phyloP scores from a whole-genome alignment of 2,329 filamentous ascomycete species.

The Talaromyces sp. region DNA sequence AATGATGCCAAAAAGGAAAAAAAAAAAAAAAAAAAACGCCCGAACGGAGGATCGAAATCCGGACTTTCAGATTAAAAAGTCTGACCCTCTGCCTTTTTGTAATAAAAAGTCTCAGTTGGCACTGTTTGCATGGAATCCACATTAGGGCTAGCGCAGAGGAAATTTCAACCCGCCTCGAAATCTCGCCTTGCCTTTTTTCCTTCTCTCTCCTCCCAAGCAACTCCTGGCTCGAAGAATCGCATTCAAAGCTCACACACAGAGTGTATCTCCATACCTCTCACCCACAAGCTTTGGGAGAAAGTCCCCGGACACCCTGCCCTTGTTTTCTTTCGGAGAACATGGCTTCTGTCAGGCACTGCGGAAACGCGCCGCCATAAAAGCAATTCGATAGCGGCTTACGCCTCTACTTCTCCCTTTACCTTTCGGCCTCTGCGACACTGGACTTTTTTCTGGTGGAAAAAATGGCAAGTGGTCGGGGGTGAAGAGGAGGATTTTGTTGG shows the following conservation, averaged over 20 bases:
- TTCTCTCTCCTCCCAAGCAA: slow-evolving; percentile 47
- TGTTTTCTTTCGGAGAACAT: slow-evolving; percentile 26
- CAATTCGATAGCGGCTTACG: slow-evolving; percentile 77
- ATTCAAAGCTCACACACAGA: slow-evolving; percentile 97
- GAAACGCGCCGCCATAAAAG: slow-evolving; percentile 99
- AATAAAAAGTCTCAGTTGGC: neutral
- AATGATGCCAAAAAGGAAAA: too few relatives aligned
- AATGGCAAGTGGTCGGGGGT: slow-evolving; percentile 29
- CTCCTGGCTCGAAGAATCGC: slow-evolving; percentile 99
- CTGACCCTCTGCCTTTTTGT: too few relatives aligned
- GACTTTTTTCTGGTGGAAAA: slow-evolving; percentile 19
- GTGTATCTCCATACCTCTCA: slow-evolving; percentile 27
- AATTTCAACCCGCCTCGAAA: neutral
- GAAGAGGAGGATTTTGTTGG: slow-evolving; percentile 31
- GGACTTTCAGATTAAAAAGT: too few relatives aligned
- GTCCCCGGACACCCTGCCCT: slow-evolving; percentile 87
- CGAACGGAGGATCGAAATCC: too few relatives aligned
- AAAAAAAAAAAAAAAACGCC: too few relatives aligned
- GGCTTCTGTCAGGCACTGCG: slow-evolving; percentile 56
- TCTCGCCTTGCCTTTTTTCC: neutral
- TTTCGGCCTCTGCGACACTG: slow-evolving; percentile 34
- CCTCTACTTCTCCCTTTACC: slow-evolving; percentile 42
- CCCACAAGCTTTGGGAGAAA: slow-evolving; percentile 96
- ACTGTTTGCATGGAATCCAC: neutral
- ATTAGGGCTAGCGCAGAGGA: slow-evolving; percentile 1